phyloP scores from a whole-genome alignment of 1,139 yeast species.

The Geotrichum histeridarum region DNA sequence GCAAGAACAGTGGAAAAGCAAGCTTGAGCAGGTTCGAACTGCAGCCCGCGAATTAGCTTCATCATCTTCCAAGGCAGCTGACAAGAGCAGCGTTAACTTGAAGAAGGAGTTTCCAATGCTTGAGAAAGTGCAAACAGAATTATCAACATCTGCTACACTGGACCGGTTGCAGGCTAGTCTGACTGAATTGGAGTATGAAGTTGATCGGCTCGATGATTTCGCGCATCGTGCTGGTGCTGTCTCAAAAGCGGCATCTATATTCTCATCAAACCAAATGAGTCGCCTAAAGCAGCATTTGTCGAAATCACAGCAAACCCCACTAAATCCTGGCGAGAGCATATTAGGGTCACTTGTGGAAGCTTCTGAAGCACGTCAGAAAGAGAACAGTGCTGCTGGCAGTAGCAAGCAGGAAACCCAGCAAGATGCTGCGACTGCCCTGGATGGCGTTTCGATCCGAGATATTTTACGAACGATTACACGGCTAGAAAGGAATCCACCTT shows the following conservation, averaged over 20 bases:
- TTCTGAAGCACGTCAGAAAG: constrained; percentile 4
- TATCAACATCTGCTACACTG: background rate
- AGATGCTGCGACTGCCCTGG: background rate
- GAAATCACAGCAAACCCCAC: background rate
- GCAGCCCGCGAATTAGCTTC: constrained; percentile 7
- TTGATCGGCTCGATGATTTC: constrained; percentile 14
- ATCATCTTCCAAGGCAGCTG: background rate
- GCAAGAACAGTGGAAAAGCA: constrained; percentile 46
- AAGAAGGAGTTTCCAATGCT: constrained; percentile 8
- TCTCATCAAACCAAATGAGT: constrained; percentile 10
- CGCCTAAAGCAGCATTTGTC: background rate
- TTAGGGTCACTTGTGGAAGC: constrained; percentile 7
- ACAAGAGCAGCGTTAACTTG: background rate
- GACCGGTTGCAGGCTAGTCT: constrained; percentile 4
- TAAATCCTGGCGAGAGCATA: constrained; percentile 7
- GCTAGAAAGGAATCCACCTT: constrained; percentile 11
- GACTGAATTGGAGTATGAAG: constrained; percentile 12
- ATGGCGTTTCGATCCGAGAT: constrained; percentile 9
- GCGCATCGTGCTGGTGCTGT: constrained; percentile 11
- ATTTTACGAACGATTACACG: constrained; percentile 18
- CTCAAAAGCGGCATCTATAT: constrained; percentile 7
- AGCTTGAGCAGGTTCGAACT: constrained; percentile 19
- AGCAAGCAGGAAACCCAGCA: background rate
- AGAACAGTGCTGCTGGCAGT: background rate
- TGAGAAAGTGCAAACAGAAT: background rate